A percentile compares a stretch with the other conserved stretches of the same genome.
Evolutionary conservation across 768 basidiomycete genomes (phyloP).

Genomic region (Rhizopogon sp.): DNA sequence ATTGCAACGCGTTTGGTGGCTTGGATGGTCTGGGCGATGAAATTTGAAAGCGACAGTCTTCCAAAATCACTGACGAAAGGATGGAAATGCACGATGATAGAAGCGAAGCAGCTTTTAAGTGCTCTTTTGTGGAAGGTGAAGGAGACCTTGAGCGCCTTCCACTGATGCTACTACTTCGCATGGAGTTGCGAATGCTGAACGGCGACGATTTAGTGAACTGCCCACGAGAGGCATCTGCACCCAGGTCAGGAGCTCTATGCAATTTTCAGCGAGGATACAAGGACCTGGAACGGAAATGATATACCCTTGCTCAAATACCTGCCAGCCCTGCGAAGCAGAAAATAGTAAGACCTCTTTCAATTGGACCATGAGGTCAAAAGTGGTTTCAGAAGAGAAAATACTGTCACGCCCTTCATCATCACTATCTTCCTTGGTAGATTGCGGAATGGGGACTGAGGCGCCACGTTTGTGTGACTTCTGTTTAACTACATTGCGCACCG

Average conservation of each 20-base stretch:
- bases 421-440: constrained; percentile 9
- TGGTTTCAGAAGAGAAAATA: constrained; percentile 58
- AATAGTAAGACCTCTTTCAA: constrained; percentile 56
- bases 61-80: constrained; percentile 57
- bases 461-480: constrained; percentile 18
- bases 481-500: constrained; percentile 41
- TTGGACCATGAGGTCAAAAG: constrained; percentile 59
- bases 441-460: constrained; percentile 1
- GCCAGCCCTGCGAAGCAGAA: constrained; percentile 53
- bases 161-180: constrained; percentile 33
- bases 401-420: constrained; percentile 37
- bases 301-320: constrained; percentile 56
- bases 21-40: constrained; percentile 53
- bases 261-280: not conserved
- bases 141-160: constrained; percentile 48
- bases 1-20: constrained; percentile 76
- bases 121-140: constrained; percentile 32
- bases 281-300: not conserved
- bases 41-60: constrained; percentile 69
- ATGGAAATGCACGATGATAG: constrained; percentile 55
- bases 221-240: not conserved
- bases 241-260: not conserved
- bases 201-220: constrained; percentile 26
- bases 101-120: constrained; percentile 42
- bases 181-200: constrained; percentile 32